Base-by-base conservation (phyloP, 176 grass and related monocot species). In the Oryza meridionalis region DNA sequence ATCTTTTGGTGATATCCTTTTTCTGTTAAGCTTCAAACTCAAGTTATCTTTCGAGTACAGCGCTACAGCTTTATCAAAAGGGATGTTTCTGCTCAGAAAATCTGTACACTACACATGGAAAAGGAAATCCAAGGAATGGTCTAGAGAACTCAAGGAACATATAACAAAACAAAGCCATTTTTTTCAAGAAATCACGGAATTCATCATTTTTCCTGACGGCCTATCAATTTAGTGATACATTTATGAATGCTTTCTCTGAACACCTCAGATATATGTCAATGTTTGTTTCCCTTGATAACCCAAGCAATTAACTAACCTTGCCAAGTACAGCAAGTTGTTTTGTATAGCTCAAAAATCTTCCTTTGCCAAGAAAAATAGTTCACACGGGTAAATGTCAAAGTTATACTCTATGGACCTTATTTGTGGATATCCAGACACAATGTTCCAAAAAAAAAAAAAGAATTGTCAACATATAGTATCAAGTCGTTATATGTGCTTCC, bases 141-240 rank as follows among this genome's bases (percentile, higher is more conserved):
- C 75, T 25, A 14, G 25, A 59, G 16, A 78, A 29, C 66, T 79
- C 19, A 79, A 72, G 24, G n/a, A 80, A 67, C 84, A 44, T 80
- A 61, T 42, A 61, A 15, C 37, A 86, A 51, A 74, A 5, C 13
- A 75, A 70, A 31, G 27, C 38, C 19, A 43, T 15, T 21, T 70
- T 76, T 62, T n/a, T 0, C 42, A 58, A 75, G 24, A 71, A 70
- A 42, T 71, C 2, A 51, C 65, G 65, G 53, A 70, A 62, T 65
- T 46, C 31, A 71, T 87, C 31, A 33, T 42, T 70, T 44, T 67
- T 46, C 31, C 70, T 88, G 26, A 24, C 51, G 27, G 47, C 72
- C 43, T 77, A 45, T 63, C 35, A 31, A 32, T 70, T 76, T 49
- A 33, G 25, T n/a, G 27, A 22, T 42, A 65, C 27, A 49, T 11